Base-by-base conservation (phyloP, 208 protist genomes). In the Trypanosoma lewisi region DNA sequence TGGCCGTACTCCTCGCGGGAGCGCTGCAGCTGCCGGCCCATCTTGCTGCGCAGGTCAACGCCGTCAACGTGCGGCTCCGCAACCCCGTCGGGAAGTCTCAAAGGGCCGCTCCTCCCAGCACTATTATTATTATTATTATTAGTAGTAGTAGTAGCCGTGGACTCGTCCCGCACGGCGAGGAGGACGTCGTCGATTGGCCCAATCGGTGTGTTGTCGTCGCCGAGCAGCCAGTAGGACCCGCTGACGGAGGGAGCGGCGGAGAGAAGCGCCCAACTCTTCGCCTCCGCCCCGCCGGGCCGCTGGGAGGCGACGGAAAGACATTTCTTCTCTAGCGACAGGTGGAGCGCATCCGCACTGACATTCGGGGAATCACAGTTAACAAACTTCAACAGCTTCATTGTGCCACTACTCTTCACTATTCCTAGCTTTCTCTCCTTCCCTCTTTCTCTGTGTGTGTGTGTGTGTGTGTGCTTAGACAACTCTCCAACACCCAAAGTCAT, bases 351-450 rank as follows among this genome's bases (percentile, higher is more conserved):
- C 5, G 69, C 62, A 21, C 78, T 49, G 39, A 81, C 87, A 66
- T 77, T 73, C 36, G 86, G 86, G 14, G 82, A 82, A 58, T 93
- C 86, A 72, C 82, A 77, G 53, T 84, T 85, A 44, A 89, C 49
- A 62, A 93, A 93, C 53, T 89, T 89, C 16, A 93, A 45, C 8
- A 93, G 67, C 61, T 88, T 89, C 86, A 93, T 89, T 45, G n/a
- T 14, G 4, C 30, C n/a, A n/a, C n/a, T n/a, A n/a, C n/a, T n/a
- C n/a, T 8, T 23, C 47, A 52, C 47, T 4, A 9, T 9, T 23
- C 4, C 12, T 2, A 21, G 3, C 47, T 12, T 7, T 14, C 36
- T 14, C 36, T 41, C n/a, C n/a, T n/a, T n/a, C n/a, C n/a, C n/a
- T n/a, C n/a, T n/a, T n/a, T n/a, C n/a, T n/a, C n/a, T n/a, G 36